These are phyloP conservation scores for Biscogniauxia sp. DNA, from an alignment of 2,329 filamentous ascomycete species.

Conservation along the genomic window DNA sequence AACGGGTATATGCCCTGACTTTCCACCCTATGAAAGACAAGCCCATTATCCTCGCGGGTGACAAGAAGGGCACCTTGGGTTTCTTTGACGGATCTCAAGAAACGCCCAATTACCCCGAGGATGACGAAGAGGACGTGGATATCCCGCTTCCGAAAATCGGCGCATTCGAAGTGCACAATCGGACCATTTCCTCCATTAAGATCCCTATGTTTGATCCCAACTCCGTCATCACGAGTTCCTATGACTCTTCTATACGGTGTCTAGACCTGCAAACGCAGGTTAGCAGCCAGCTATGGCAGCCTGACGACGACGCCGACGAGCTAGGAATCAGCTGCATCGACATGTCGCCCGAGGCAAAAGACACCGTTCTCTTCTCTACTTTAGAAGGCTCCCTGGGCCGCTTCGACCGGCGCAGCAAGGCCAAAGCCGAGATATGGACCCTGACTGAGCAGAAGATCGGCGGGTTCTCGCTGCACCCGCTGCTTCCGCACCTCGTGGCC, in stretches of 20 bases:
- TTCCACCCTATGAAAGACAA: constrained; percentile 89
- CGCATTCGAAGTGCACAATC: constrained; percentile 83
- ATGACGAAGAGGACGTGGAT: constrained; percentile 67
- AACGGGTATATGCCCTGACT: constrained; percentile 79
- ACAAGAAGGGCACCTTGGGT: constrained; percentile 88
- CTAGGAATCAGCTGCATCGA: constrained; percentile 82
- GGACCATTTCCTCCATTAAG: constrained; percentile 83
- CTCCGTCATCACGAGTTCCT: constrained; percentile 79
- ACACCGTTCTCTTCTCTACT: constrained; percentile 83
- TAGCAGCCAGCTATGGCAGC: constrained; percentile 79
- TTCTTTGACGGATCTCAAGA: constrained; percentile 85
- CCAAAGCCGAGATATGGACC: constrained; percentile 65
- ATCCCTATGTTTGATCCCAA: constrained; percentile 73
- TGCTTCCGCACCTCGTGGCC: constrained; percentile 76
- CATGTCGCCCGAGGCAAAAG: constrained; percentile 66
- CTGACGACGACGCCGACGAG: constrained; percentile 66
- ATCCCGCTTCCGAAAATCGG: constrained; percentile 74
- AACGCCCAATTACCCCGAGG: constrained; percentile 47
- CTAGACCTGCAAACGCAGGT: constrained; percentile 79
- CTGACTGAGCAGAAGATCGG: constrained; percentile 93
- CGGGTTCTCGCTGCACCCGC: constrained; percentile 81
- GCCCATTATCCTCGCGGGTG: constrained; percentile 85
- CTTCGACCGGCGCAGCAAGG: constrained; percentile 68
- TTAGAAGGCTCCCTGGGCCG: constrained; percentile 77
- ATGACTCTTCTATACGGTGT: constrained; percentile 88